phyloP scores from a whole-genome alignment of 768 basidiomycete genomes.

The Nevesoporus exiguus region DNA sequence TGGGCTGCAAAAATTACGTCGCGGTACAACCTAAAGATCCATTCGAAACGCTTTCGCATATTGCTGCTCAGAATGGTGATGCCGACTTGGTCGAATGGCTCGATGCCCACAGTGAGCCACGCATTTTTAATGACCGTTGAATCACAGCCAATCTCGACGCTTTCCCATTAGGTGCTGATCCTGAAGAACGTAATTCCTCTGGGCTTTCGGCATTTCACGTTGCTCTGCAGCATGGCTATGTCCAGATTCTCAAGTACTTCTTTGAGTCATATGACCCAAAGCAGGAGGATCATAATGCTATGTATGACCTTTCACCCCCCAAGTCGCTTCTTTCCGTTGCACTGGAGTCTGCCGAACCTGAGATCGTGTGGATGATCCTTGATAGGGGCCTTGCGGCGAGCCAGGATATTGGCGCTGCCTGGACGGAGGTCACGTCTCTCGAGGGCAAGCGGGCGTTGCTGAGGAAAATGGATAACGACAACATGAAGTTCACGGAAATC shows the following conservation, averaged over 20 bases:
- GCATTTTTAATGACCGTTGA: slow-evolving; percentile 22
- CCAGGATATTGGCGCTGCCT: slow-evolving; percentile 49
- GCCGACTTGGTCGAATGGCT: slow-evolving; percentile 63
- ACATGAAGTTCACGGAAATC: slow-evolving; percentile 46
- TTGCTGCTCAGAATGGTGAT: slow-evolving; percentile 56
- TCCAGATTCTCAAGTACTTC: slow-evolving; percentile 56
- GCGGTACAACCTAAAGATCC: slow-evolving; percentile 46
- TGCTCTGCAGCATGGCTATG: slow-evolving; percentile 52
- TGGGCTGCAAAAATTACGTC: slow-evolving; percentile 52
- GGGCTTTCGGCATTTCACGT: slow-evolving; percentile 65
- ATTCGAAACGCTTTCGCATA: slow-evolving; percentile 69
- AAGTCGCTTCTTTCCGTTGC: slow-evolving; percentile 53
- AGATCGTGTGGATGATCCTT: slow-evolving; percentile 61
- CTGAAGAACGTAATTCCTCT: slow-evolving; percentile 61
- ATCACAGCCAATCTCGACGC: slow-evolving; percentile 18
- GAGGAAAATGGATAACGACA: slow-evolving; percentile 24
- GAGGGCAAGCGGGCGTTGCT: slow-evolving; percentile 27
- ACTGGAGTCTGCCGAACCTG: slow-evolving; percentile 57
- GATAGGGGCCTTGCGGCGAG: slow-evolving; percentile 50
- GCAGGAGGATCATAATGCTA: slow-evolving; percentile 44
- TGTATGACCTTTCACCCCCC: slow-evolving; percentile 45
- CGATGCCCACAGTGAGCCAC: slow-evolving; percentile 59
- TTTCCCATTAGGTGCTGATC: slow-evolving; percentile 56
- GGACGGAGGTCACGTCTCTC: slow-evolving; percentile 45
- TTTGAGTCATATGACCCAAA: slow-evolving; percentile 57